Percentiles rank a stretch among this genome's conserved stretches.
Evolutionary conservation across 345 rosid genomes (phyloP).

Genomic region (Barbarea vulgaris): DNA sequence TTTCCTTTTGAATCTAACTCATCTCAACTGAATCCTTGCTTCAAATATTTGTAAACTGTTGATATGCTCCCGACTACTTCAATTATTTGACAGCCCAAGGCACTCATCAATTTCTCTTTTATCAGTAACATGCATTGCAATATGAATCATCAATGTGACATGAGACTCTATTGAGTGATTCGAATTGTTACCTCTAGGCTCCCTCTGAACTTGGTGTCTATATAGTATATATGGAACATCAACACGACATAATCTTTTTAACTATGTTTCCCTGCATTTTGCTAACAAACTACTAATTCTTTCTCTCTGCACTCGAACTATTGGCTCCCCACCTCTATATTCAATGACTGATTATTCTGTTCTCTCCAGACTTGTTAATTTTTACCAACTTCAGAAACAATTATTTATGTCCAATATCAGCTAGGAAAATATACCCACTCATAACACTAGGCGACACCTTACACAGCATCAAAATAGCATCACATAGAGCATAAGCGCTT

Average conservation of each 20-base stretch:
- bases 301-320: not conserved
- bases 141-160: constrained; percentile 13
- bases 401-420: constrained; percentile 9
- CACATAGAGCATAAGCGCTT: not conserved
- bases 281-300: constrained; percentile 2
- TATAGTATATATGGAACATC: too few species aligned
- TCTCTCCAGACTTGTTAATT: not conserved
- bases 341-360: not conserved
- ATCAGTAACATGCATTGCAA: not conserved
- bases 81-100: not conserved
- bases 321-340: not conserved
- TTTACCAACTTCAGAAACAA: not conserved
- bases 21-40: not conserved
- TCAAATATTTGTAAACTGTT: not conserved
- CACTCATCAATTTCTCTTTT: not conserved
- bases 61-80: not conserved
- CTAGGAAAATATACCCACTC: constrained; percentile 10
- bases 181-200: not conserved
- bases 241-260: not conserved
- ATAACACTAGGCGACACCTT: constrained; percentile 3
- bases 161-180: not conserved
- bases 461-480: constrained; percentile 3
- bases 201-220: not conserved
- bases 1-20: not conserved
- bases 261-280: not conserved